phyloP scores from a whole-genome alignment of 1,284 basidiomycete species.

The Ganoderma lucidum region DNA sequence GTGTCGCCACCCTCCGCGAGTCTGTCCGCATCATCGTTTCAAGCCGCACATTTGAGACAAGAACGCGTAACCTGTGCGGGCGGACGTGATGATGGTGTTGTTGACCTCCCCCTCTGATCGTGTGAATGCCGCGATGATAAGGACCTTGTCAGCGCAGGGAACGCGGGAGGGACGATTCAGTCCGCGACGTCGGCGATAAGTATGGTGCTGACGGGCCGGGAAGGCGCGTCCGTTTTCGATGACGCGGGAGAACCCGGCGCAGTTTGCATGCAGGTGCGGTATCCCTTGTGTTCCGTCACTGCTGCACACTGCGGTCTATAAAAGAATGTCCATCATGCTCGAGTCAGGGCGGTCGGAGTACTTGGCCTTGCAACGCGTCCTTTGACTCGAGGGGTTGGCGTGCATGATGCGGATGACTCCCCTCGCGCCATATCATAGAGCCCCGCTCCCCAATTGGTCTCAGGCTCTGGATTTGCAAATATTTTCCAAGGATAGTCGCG shows the following conservation, averaged over 20 bases:
- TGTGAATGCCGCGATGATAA: not conserved
- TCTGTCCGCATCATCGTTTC: not conserved
- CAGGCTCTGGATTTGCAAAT: too few relatives aligned
- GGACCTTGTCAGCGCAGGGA: not conserved
- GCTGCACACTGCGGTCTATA: not conserved
- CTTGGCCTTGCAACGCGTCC: not conserved
- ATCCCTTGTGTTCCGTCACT: not conserved
- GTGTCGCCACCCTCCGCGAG: not conserved
- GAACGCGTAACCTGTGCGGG: not conserved
- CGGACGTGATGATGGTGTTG: not conserved
- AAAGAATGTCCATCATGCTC: not conserved
- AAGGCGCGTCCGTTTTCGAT: not conserved
- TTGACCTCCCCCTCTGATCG: not conserved
- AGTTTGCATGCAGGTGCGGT: too few relatives aligned
- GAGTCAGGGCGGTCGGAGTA: not conserved
- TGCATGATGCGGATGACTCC: not conserved
- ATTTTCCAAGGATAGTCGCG: too few relatives aligned
- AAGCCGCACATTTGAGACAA: not conserved
- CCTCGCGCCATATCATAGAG: too few relatives aligned
- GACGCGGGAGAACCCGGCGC: not conserved
- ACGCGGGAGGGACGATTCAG: not conserved
- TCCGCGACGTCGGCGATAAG: not conserved
- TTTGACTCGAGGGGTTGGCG: not conserved
- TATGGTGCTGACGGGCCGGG: not conserved
- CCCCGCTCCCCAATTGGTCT: too few relatives aligned